phyloP scores from a whole-genome alignment of 495 filamentous ascomycete genomes.

The Trichocladium antarcticum region DNA sequence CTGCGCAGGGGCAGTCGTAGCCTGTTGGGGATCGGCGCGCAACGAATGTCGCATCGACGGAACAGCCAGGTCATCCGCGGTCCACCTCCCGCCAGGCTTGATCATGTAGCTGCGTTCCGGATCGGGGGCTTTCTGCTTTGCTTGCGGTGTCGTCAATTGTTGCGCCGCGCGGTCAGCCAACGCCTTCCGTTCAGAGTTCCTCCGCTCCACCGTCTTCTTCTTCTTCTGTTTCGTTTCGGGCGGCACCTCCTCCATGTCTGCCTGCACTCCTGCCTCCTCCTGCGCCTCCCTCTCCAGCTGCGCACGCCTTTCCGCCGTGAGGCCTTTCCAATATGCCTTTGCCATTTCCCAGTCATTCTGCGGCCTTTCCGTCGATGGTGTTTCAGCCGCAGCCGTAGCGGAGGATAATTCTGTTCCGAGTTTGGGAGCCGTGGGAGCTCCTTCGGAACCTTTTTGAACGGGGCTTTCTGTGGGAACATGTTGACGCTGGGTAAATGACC shows the following conservation, averaged over 20 bases:
- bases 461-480: neutral
- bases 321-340: conserved; percentile 52
- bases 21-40: conserved; percentile 11
- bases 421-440: neutral
- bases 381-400: conserved; percentile 10
- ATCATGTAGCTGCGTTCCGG: conserved; percentile 32
- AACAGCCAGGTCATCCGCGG: conserved; percentile 6
- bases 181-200: conserved; percentile 22
- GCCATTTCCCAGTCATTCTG: conserved; percentile 49
- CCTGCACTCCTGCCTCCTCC: conserved; percentile 38
- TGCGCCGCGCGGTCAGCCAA: conserved; percentile 21
- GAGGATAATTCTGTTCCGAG: conserved; percentile 6
- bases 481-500: neutral
- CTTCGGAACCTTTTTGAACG: neutral
- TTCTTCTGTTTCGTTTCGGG: conserved; percentile 27
- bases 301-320: conserved; percentile 46
- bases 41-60: conserved; percentile 20
- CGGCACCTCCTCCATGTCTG: conserved; percentile 31
- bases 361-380: conserved; percentile 6
- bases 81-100: conserved; percentile 32
- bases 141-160: conserved; percentile 17
- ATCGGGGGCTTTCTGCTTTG: conserved; percentile 6
- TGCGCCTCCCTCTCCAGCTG: conserved; percentile 46
- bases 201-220: conserved; percentile 30
- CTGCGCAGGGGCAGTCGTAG: neutral